Evolutionary conservation across 371 early-diverging fungal species (phyloP), one percentile per base, ranked within the genome.

Genomic region (Mucor irregularis): DNA sequence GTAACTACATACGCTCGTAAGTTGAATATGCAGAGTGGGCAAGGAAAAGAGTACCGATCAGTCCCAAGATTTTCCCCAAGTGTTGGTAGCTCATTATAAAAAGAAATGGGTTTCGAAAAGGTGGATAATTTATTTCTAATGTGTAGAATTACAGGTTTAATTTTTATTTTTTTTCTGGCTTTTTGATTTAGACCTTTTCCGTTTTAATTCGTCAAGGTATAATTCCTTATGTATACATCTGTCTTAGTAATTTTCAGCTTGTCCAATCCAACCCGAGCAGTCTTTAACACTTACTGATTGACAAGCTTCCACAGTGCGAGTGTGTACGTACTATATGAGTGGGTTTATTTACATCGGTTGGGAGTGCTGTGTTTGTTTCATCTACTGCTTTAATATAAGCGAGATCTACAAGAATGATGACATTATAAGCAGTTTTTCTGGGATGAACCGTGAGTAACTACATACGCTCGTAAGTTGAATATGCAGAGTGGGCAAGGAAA

Each of bases 391-490:
- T 87, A 19, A 87, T 58, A 52, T 85, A 87, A 42, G 85, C 81
- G 34, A 85, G 76, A 73, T 87, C 87, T 87, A 74, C 24, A 25
- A 34, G 16, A 14, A 19, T 30, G 37, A n/a, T 40, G 14, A 35
- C 5, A 16, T 30, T 13, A 14, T 17, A 4, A 9, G 19, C 6
- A 19, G n/a, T n/a, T n/a, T n/a, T n/a, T 5, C n/a, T 38, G 19
- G 11, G 17, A 22, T 21, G 5, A 22, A 42, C n/a, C n/a, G n/a
- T n/a, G n/a, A n/a, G n/a, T n/a, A n/a, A 45, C 19, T 24, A 55
- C 72, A 49, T 80, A 85, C 87, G 87, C 67, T 87, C 85, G 72
- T 85, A 87, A 21, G 85, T 84, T 19, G 87, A 87, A 59, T 81
- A 87, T 22, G 85, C 83, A 9, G 87, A 80, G 61, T 87, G 87